Evolutionary conservation across 176 grass and related monocot species (phyloP).

Genomic region (Triticum timopheevii): DNA sequence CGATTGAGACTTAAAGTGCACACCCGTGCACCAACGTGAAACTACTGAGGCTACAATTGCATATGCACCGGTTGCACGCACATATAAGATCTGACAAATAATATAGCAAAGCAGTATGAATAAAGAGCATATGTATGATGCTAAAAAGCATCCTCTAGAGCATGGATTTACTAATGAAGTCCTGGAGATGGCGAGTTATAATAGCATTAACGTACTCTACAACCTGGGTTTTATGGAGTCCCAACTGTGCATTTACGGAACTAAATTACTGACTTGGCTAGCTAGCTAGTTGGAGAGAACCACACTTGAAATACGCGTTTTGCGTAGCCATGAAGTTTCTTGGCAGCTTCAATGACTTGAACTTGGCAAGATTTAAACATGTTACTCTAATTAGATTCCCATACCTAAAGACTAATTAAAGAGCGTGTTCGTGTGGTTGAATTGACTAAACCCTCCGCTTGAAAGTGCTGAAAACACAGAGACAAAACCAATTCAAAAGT

Average conservation of each 20-base stretch:
- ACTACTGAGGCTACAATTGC: too few species aligned
- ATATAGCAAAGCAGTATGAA: neutral
- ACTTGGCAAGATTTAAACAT: neutral
- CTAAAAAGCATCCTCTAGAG: neutral
- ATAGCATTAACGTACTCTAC: neutral
- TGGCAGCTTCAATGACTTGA: neutral
- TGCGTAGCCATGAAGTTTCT: neutral
- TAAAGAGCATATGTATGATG: neutral
- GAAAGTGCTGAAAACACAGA: neutral
- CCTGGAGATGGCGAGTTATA: neutral
- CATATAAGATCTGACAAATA: too few species aligned
- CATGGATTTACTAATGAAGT: neutral
- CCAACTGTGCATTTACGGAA: neutral
- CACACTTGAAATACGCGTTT: neutral
- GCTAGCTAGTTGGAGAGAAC: neutral
- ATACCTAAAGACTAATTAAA: neutral
- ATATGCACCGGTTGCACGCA: too few species aligned
- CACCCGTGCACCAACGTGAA: fast-evolving
- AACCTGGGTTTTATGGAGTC: neutral
- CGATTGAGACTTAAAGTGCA: too few species aligned
- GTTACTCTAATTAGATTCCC: neutral
- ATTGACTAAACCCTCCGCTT: neutral
- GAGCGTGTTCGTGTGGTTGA: neutral
- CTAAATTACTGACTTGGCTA: neutral
- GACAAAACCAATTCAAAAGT: neutral